Percentiles rank a stretch among this genome's conserved stretches.
phyloP scores from a whole-genome alignment of 2,329 filamentous ascomycete genomes.

The Mariannaea sp. region DNA sequence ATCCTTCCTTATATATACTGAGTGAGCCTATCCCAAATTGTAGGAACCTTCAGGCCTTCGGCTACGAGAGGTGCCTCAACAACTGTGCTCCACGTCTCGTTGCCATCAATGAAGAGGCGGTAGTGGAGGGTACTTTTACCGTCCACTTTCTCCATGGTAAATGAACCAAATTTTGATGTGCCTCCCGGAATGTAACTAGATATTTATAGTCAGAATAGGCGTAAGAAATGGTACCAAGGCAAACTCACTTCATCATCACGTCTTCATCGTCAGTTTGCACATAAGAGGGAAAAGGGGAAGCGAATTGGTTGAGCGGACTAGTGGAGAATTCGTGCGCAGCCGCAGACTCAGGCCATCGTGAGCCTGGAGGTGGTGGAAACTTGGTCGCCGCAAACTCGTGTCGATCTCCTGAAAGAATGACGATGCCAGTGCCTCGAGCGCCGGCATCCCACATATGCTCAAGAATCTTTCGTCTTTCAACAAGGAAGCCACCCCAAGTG shows the following conservation, averaged over 20 bases:
- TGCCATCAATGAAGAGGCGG: conserved; percentile 79
- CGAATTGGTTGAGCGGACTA: conserved; percentile 92
- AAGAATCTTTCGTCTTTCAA: conserved; percentile 77
- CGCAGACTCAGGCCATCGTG: conserved; percentile 65
- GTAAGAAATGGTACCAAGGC: not conserved
- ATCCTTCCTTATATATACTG: not conserved
- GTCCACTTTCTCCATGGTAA: conserved; percentile 71
- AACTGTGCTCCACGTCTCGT: conserved; percentile 73
- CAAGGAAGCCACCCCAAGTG: conserved; percentile 91
- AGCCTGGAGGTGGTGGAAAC: conserved; percentile 65
- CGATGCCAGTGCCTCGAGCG: conserved; percentile 73
- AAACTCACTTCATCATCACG: conserved; percentile 77
- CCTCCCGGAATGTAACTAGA: conserved; percentile 77
- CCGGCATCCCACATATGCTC: conserved; percentile 92
- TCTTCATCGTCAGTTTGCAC: conserved; percentile 80
- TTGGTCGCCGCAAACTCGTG: conserved; percentile 95
- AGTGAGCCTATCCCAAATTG: not conserved
- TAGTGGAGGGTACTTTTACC: conserved; percentile 77
- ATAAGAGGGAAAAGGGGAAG: conserved; percentile 83
- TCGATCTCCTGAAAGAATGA: conserved; percentile 88
- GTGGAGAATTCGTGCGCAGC: conserved; percentile 90
- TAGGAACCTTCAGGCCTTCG: conserved; percentile 27
- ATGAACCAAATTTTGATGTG: conserved; percentile 80
- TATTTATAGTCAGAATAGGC: conserved; percentile 1
- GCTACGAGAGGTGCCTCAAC: conserved; percentile 50